A percentile compares a stretch with the other conserved stretches of the same genome.
Conservation (phyloP, 2,329 filamentous ascomycete species). For the Setomelanomma holmii region DNA sequence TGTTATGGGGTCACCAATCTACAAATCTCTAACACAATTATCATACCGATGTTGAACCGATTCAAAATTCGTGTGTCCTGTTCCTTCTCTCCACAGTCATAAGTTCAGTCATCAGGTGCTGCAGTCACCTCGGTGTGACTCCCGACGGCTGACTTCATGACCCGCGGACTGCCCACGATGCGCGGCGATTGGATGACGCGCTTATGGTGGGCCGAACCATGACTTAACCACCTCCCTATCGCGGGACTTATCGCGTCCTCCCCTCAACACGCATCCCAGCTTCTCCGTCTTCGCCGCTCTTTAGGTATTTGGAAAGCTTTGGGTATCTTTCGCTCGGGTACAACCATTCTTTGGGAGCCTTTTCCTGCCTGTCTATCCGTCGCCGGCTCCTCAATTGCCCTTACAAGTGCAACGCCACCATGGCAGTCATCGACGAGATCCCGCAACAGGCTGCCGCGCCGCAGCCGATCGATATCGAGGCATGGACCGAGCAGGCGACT, state of each 20-base stretch:
- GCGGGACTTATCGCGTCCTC: constrained; percentile 24
- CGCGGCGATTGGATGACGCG: constrained; percentile 38
- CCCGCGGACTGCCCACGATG: constrained; percentile 28
- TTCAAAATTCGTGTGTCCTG: no score
- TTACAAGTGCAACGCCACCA: constrained; percentile 26
- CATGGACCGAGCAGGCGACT: constrained; percentile 57
- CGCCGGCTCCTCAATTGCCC: constrained; percentile 6
- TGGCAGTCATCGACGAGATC: constrained; percentile 42
- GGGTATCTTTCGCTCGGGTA: not conserved
- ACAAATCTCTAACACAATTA: no score
- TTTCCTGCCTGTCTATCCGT: not conserved
- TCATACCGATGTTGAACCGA: no score
- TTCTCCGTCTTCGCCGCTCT: constrained; percentile 1
- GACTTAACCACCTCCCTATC: constrained; percentile 8
- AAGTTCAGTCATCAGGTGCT: not conserved
- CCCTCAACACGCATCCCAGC: constrained; percentile 14
- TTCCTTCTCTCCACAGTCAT: no score
- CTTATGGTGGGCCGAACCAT: constrained; percentile 19
- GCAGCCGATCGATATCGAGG: constrained; percentile 52
- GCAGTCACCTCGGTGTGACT: constrained; percentile 9
- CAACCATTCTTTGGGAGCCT: not conserved
- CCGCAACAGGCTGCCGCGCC: constrained; percentile 27
- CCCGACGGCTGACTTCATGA: constrained; percentile 12
- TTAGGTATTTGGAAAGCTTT: not conserved
- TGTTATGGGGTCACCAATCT: no score